Percentiles rank a stretch among this genome's conserved stretches.
phyloP scores from a whole-genome alignment of 2,329 filamentous ascomycete species.

The Colletotrichum spinosum region DNA sequence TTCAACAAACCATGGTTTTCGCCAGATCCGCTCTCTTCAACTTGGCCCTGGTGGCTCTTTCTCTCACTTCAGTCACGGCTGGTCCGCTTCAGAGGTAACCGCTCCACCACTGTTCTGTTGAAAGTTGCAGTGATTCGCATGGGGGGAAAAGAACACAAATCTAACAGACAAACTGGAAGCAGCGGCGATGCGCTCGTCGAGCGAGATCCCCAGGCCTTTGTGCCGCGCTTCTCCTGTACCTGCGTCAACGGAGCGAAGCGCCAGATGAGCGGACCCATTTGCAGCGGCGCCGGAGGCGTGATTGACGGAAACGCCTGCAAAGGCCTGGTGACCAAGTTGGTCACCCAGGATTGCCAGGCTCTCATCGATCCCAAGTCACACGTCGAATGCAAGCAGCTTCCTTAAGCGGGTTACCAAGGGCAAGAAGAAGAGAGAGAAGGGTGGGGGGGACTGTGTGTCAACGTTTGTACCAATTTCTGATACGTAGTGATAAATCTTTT shows the following conservation, averaged over 20 bases:
- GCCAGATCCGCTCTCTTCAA: neutral
- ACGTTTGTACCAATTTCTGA: too few species aligned
- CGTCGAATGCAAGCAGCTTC: neutral
- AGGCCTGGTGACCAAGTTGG: slow-evolving; percentile 5
- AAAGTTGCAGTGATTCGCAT: neutral
- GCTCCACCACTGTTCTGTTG: neutral
- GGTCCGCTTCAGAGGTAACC: neutral
- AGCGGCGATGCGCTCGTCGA: neutral
- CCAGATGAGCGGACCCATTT: slow-evolving; percentile 2
- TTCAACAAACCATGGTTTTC: neutral
- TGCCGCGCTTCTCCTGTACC: slow-evolving; percentile 4
- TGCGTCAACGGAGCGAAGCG: neutral
- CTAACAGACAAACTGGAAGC: neutral
- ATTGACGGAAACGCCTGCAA: slow-evolving; percentile 8
- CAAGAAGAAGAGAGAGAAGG: too few species aligned
- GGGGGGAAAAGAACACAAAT: neutral
- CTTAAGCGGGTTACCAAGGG: neutral
- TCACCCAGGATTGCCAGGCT: slow-evolving; percentile 1
- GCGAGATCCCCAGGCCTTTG: neutral
- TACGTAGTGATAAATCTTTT: too few species aligned
- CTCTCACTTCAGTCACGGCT: neutral
- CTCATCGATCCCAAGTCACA: neutral
- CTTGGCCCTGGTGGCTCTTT: neutral
- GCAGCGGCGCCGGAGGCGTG: slow-evolving; percentile 5
- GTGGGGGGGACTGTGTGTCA: too few species aligned